Conservation (phyloP, 2,329 filamentous ascomycete genomes). For the Pezicula carpinea region DNA sequence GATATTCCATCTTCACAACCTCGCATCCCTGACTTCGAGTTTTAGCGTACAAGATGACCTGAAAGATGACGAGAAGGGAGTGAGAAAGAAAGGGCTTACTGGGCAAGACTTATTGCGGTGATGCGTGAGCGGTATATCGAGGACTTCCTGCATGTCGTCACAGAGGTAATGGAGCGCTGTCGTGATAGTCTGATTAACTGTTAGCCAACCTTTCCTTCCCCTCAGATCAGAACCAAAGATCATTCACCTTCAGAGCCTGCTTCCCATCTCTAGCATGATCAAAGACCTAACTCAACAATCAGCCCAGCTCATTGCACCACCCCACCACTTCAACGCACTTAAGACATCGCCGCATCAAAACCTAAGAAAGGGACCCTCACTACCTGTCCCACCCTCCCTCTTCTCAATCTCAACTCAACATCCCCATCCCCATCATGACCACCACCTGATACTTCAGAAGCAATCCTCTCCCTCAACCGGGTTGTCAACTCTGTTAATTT, state of each 20-base stretch:
- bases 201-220: neutral
- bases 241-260: slow-evolving; percentile 17
- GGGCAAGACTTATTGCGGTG: neutral
- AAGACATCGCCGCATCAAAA: no score
- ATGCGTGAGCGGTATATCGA: slow-evolving; percentile 1
- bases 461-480: slow-evolving; percentile 9
- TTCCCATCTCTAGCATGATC: neutral
- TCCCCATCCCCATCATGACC: slow-evolving; percentile 3
- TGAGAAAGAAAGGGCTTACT: neutral
- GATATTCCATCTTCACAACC: slow-evolving; percentile 17
- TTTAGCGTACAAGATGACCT: neutral
- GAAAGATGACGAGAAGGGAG: neutral
- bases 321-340: no score
- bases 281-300: neutral
- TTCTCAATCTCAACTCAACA: neutral
- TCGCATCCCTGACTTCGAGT: slow-evolving; percentile 8
- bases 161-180: slow-evolving; percentile 18
- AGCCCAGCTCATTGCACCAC: neutral
- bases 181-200: slow-evolving; percentile 1
- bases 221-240: slow-evolving; percentile 3
- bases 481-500: slow-evolving; percentile 15
- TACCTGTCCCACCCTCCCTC: neutral
- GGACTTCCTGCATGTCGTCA: slow-evolving; percentile 20
- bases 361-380: no score
- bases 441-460: neutral